A percentile compares a stretch with the other conserved stretches of the same genome.
Conservation (phyloP, 208 protist genomes). For the Angomonas deanei region DNA sequence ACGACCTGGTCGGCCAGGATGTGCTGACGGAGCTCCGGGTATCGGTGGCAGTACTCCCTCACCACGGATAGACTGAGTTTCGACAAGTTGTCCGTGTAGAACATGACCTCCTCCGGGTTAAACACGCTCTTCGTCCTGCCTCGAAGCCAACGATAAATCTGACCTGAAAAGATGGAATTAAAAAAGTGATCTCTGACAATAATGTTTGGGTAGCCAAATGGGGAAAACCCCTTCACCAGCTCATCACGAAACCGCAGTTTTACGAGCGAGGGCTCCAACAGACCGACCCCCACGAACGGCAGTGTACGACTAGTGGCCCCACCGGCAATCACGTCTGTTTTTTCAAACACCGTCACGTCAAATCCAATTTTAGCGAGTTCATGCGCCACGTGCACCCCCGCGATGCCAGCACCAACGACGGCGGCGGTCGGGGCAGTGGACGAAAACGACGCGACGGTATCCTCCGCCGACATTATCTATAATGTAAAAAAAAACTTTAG, state of each 20-base stretch:
- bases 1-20: conserved; percentile 26
- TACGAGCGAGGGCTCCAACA: conserved; percentile 54
- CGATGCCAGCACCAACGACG: conserved; percentile 78
- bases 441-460: conserved; percentile 33
- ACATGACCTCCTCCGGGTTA: conserved; percentile 45
- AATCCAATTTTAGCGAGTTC: conserved; percentile 80
- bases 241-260: conserved; percentile 25
- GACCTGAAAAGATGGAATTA: conserved; percentile 46
- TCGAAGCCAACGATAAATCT: conserved; percentile 66
- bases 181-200: conserved; percentile 48
- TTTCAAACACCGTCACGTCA: conserved; percentile 78
- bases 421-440: conserved; percentile 48
- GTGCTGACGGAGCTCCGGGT: conserved; percentile 49
- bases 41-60: conserved; percentile 32
- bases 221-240: conserved; percentile 39
- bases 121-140: conserved; percentile 35
- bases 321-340: conserved; percentile 23
- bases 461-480: no score
- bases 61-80: conserved; percentile 54
- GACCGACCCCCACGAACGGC: conserved; percentile 71
- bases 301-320: conserved; percentile 58
- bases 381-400: conserved; percentile 81
- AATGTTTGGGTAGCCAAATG: conserved; percentile 33
- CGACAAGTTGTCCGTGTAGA: conserved; percentile 72
- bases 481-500: no score